Percentiles rank a stretch among this genome's conserved stretches.
Evolutionary conservation across 352 stramenopile genomes (phyloP).

Genomic region (Pythium rishiriense): DNA sequence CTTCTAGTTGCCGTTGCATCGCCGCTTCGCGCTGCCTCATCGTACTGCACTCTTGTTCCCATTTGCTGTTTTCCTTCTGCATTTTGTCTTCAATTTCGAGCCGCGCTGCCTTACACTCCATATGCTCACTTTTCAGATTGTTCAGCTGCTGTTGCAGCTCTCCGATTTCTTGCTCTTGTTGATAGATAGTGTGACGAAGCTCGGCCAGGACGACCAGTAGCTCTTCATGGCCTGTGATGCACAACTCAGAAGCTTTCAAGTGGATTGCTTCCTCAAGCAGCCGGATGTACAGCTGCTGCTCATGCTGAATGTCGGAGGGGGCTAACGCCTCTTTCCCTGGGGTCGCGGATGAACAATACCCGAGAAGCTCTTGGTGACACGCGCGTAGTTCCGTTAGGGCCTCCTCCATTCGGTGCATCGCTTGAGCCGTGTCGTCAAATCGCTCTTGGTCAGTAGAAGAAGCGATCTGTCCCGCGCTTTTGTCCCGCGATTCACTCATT

Average conservation of each 20-base stretch:
- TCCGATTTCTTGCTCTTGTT: constrained; percentile 61
- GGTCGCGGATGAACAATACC: neutral
- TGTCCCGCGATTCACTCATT: neutral
- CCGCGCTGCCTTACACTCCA: constrained; percentile 16
- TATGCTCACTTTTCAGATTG: constrained; percentile 7
- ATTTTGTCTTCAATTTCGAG: constrained; percentile 13
- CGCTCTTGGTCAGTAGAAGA: neutral
- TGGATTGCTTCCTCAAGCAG: constrained; percentile 79
- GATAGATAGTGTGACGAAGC: constrained; percentile 74
- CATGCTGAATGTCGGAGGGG: constrained; percentile 17
- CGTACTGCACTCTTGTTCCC: constrained; percentile 25
- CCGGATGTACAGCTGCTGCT: constrained; percentile 70
- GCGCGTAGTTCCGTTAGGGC: constrained; percentile 38
- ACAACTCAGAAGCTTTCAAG: constrained; percentile 66
- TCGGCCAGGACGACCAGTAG: constrained; percentile 72
- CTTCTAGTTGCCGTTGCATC: constrained; percentile 32
- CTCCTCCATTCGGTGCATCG: constrained; percentile 44
- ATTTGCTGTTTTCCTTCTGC: constrained; percentile 4
- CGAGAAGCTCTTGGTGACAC: constrained; percentile 35
- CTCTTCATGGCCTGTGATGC: constrained; percentile 73
- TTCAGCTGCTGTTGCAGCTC: constrained; percentile 20
- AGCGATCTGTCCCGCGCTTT: neutral
- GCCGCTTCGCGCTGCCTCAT: constrained; percentile 31
- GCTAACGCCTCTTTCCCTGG: neutral
- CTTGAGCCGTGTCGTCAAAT: constrained; percentile 28